Percentiles rank a stretch among this genome's conserved stretches.
Evolutionary conservation across 139 green algal species (phyloP).

Genomic region (Picochlorum sp.): DNA sequence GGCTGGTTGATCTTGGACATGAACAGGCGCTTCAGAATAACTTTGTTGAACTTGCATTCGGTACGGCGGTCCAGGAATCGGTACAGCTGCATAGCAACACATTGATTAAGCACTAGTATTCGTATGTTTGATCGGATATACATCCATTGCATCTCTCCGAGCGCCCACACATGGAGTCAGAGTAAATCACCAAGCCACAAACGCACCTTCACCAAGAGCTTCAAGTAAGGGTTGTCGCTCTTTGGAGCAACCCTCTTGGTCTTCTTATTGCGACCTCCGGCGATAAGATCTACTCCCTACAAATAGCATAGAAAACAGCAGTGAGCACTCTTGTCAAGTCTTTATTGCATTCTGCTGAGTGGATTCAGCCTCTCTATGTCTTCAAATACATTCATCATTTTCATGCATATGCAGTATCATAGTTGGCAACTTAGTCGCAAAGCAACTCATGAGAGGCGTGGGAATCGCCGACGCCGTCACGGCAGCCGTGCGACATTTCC

Average conservation of each 20-base stretch:
- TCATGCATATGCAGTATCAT: not conserved
- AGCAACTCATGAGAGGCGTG: not conserved
- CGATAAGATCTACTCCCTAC: slow-evolving; percentile 96
- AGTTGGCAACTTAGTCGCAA: not conserved
- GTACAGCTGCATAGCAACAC: slow-evolving; percentile 80
- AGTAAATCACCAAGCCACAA: not conserved
- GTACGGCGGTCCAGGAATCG: slow-evolving; percentile 91
- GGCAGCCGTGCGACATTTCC: not conserved
- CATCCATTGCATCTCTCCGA: no score
- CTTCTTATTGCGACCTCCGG: slow-evolving; percentile 94
- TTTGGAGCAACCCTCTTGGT: slow-evolving; percentile 81
- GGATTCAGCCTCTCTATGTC: not conserved
- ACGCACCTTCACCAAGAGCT: slow-evolving; percentile 96
- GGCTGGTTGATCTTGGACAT: slow-evolving; percentile 92
- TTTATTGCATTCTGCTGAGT: not conserved
- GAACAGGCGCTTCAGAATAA: slow-evolving; percentile 94
- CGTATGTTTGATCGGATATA: no score
- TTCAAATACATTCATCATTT: not conserved
- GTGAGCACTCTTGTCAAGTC: not conserved
- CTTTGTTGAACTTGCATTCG: slow-evolving; percentile 93
- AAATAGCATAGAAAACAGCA: not conserved
- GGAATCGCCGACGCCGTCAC: not conserved
- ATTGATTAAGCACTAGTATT: no score
- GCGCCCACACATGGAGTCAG: not conserved
- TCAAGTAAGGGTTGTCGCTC: slow-evolving; percentile 98